phyloP scores from a whole-genome alignment of 305 asterid genomes.

The Fraxinus albicans region DNA sequence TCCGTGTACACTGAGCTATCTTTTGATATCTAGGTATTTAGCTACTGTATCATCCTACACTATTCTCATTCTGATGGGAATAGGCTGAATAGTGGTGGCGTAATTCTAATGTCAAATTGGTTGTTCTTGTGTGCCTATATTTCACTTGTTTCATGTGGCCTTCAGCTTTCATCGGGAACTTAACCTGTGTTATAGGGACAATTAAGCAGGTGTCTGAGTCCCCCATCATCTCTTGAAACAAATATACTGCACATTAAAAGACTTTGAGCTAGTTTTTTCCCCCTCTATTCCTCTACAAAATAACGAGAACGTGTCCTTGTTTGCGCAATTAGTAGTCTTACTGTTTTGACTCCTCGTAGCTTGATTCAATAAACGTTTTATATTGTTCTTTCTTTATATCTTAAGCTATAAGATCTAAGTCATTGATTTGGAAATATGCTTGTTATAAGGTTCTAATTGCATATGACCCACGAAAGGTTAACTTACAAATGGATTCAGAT shows the following conservation, averaged over 20 bases:
- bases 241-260: neutral
- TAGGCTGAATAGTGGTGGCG: neutral
- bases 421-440: neutral
- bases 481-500: neutral
- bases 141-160: neutral
- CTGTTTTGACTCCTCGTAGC: neutral
- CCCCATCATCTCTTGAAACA: neutral
- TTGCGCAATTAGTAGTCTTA: neutral
- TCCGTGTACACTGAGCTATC: neutral
- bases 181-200: neutral
- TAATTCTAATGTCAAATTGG: neutral
- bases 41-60: neutral
- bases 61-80: neutral
- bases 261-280: neutral
- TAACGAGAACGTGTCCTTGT: neutral
- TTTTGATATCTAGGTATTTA: neutral
- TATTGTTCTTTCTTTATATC: neutral
- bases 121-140: neutral
- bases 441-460: neutral
- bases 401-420: neutral
- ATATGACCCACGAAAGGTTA: neutral
- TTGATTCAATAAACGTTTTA: neutral
- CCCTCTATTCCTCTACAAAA: neutral
- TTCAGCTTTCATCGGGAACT: neutral
- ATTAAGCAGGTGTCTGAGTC: neutral